Conservation (phyloP, 2,329 filamentous ascomycete genomes). For the Penicillium hesseltinei region DNA sequence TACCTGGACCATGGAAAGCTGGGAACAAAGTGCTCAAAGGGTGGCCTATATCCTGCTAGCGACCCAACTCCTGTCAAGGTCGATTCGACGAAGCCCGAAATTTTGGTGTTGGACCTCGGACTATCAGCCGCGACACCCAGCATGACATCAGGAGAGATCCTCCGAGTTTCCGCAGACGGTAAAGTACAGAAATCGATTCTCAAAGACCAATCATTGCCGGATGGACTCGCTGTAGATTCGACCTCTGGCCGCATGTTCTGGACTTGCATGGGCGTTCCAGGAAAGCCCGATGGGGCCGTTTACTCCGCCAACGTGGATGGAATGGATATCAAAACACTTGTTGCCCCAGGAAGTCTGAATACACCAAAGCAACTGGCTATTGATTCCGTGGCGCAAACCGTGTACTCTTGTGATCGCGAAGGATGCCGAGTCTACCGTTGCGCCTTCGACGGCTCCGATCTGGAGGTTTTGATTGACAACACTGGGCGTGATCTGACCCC, state of each 20-base stretch:
- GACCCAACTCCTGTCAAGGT: background rate
- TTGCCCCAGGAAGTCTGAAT: conserved; percentile 47
- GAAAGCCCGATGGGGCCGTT: conserved; percentile 44
- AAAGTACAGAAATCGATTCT: conserved; percentile 8
- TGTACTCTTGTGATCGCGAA: conserved; percentile 49
- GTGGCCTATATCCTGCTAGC: conserved; percentile 41
- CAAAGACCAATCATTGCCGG: conserved; percentile 37
- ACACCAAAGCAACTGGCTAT: conserved; percentile 49
- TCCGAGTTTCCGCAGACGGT: conserved; percentile 14
- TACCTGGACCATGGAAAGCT: conserved; percentile 51
- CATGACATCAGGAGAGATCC: conserved; percentile 19
- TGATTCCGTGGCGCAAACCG: conserved; percentile 25
- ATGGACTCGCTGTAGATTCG: conserved; percentile 41
- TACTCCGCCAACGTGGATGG: conserved; percentile 51
- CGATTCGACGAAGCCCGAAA: background rate
- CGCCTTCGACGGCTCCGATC: conserved; percentile 34
- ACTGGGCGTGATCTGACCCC: conserved; percentile 28
- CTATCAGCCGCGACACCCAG: conserved; percentile 17
- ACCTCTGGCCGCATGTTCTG: conserved; percentile 42
- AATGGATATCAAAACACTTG: conserved; percentile 42
- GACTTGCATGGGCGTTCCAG: conserved; percentile 51
- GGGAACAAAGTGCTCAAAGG: conserved; percentile 45
- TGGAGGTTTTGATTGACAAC: conserved; percentile 33
- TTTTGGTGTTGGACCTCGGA: conserved; percentile 26
- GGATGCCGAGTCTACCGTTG: conserved; percentile 39